Evolutionary conservation across 495 filamentous ascomycete genomes (phyloP).

Genomic region (Hypoxylon trugodes): DNA sequence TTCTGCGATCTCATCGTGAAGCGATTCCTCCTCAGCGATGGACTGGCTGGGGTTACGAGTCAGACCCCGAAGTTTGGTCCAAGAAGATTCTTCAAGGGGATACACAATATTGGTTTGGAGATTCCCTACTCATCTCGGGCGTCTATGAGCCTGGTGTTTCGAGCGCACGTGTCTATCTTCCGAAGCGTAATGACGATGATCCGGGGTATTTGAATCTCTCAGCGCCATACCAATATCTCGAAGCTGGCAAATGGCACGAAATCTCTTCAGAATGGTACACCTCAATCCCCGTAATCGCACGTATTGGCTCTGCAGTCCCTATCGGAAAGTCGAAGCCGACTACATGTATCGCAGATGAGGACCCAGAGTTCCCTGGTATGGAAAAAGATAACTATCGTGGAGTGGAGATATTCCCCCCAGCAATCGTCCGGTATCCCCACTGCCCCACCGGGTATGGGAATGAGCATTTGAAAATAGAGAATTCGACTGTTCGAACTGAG

Average conservation of each 20-base stretch:
- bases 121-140: slow-evolving; percentile 69
- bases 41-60: slow-evolving; percentile 74
- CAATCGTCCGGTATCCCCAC: slow-evolving; percentile 35
- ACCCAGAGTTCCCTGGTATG: slow-evolving; percentile 60
- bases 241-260: slow-evolving; percentile 68
- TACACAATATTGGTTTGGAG: slow-evolving; percentile 75
- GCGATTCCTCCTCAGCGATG: slow-evolving; percentile 71
- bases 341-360: slow-evolving; percentile 62
- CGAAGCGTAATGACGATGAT: slow-evolving; percentile 55
- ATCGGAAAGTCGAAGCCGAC: slow-evolving; percentile 66
- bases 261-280: slow-evolving; percentile 65
- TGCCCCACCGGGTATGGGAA: slow-evolving; percentile 23
- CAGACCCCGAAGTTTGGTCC: slow-evolving; percentile 69
- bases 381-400: slow-evolving; percentile 68
- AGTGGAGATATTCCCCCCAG: slow-evolving; percentile 70
- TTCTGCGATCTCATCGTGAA: slow-evolving; percentile 64
- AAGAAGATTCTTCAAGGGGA: slow-evolving; percentile 62
- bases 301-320: slow-evolving; percentile 66
- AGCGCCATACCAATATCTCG: slow-evolving; percentile 64
- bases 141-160: slow-evolving; percentile 67
- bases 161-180: slow-evolving; percentile 66
- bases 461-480: no score
- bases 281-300: slow-evolving; percentile 70
- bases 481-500: slow-evolving; percentile 29
- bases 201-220: slow-evolving; percentile 70